Percentiles rank a stretch among this genome's conserved stretches.
phyloP scores from a whole-genome alignment of 768 basidiomycete species.

The Lentinula detonsa region DNA sequence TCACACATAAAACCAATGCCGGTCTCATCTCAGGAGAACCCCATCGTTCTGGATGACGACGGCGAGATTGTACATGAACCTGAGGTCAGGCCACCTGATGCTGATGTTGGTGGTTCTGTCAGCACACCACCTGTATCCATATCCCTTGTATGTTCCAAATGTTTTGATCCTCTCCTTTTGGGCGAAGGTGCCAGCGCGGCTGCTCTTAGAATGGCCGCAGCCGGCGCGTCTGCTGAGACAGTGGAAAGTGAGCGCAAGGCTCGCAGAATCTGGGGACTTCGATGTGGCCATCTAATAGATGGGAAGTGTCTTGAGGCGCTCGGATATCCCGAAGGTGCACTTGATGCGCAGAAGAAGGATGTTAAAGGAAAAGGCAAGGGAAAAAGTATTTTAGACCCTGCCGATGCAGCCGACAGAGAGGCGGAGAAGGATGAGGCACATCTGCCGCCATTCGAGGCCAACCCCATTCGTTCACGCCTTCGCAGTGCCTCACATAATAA shows the following conservation, averaged over 20 bases:
- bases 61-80: conserved; percentile 15
- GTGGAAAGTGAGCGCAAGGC: conserved; percentile 36
- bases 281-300: conserved; percentile 76
- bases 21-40: conserved; percentile 28
- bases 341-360: conserved; percentile 10
- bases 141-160: conserved; percentile 62
- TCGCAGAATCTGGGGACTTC: conserved; percentile 60
- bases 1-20: conserved; percentile 1
- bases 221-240: conserved; percentile 32
- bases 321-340: conserved; percentile 33
- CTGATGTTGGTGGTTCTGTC: conserved; percentile 9
- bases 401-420: conserved; percentile 8
- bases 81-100: conserved; percentile 13
- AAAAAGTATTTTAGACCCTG: neutral
- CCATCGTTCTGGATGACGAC: conserved; percentile 44
- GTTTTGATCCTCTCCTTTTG: conserved; percentile 58
- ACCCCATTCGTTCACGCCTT: conserved; percentile 52
- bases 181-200: conserved; percentile 16
- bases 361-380: conserved; percentile 39
- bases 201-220: conserved; percentile 17
- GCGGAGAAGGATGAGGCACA: neutral
- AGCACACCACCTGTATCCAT: conserved; percentile 7
- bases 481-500: conserved; percentile 30
- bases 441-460: conserved; percentile 14
- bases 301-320: conserved; percentile 65